Base-by-base conservation (phyloP, 129 eudicot species). In the Solidago caesia region DNA sequence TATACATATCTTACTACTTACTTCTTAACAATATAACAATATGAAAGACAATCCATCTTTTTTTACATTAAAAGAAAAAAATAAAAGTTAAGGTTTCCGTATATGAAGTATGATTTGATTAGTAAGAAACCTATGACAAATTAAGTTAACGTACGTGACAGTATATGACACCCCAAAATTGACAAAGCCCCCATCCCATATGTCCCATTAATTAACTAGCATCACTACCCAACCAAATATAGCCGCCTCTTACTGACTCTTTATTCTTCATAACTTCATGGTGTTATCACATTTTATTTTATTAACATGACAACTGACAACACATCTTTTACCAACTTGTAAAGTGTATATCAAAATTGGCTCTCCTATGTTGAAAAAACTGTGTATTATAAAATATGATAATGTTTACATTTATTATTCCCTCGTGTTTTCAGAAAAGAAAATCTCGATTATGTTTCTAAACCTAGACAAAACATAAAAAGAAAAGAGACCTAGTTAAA, bases 181-280 rank as follows among this genome's bases (percentile, higher is more conserved):
- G 67, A 62, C 67, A 29, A 62, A 29, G 21, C 67, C 67, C 11
- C 29, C 29, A 14, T 21, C 14, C 25, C 41, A 11, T 62, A 62
- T 62, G 67, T 29, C 45, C 44, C 67, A 62, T 27, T 62, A 62
- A 62, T 16, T 15, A 62, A 62, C 67, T 14, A 62, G 46, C 67
- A 62, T 62, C 67, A 62, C 67, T 33, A 29, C 8, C 12, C 0
- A 25, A 62, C 67, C 67, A 62, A 62, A 62, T 62, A 33, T 62
- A 62, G 67, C 67, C 67, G 44, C 21, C 67, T 62, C 67, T 62
- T 62, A 27, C 67, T 62, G 67, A 62, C 67, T 27, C 39, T 27
- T 60, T 27, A 5, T 62, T 62, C 5, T 33, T 60, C 42, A 60
- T 27, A 21, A 60, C 27, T 57, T 27, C 15, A 60, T 10, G 44